Percentiles rank a stretch among this genome's conserved stretches.
phyloP scores from a whole-genome alignment of 495 filamentous ascomycete genomes.

The Talaromyces borbonicus region DNA sequence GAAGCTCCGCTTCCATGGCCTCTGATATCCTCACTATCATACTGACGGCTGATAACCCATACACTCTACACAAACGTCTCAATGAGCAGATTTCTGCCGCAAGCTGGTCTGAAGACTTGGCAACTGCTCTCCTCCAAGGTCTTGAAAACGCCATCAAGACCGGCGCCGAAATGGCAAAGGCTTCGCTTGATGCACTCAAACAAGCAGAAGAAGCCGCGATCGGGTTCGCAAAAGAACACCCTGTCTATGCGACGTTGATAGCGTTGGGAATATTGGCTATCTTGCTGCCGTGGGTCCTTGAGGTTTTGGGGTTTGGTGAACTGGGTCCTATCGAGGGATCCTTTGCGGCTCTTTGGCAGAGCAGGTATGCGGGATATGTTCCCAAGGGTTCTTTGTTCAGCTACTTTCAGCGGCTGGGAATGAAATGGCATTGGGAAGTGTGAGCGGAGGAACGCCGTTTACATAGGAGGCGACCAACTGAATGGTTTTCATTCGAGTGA shows the following conservation, averaged over 20 bases:
- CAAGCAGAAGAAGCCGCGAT: slow-evolving; percentile 22
- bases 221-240: slow-evolving; percentile 34
- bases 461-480: too few relatives aligned
- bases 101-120: slow-evolving; percentile 30
- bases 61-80: too few relatives aligned
- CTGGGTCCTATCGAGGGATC: slow-evolving; percentile 37
- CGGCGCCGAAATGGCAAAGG: slow-evolving; percentile 12
- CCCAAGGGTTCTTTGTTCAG: slow-evolving; percentile 37
- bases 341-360: slow-evolving; percentile 37
- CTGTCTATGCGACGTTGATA: slow-evolving; percentile 33
- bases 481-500: too few relatives aligned
- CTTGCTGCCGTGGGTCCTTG: slow-evolving; percentile 33
- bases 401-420: slow-evolving; percentile 43
- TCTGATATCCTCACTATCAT: too few relatives aligned
- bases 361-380: slow-evolving; percentile 33
- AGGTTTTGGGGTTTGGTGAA: slow-evolving; percentile 39
- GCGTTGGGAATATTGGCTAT: slow-evolving; percentile 39
- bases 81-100: too few relatives aligned
- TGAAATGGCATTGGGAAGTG: slow-evolving; percentile 25
- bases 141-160: slow-evolving; percentile 22
- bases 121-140: slow-evolving; percentile 20
- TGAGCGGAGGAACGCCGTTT: too few relatives aligned
- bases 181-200: slow-evolving; percentile 23
- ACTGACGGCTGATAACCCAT: too few relatives aligned
- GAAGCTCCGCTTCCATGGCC: too few relatives aligned